Conservation (phyloP, 306 rosid genomes). For the Clitoria ternatea region DNA sequence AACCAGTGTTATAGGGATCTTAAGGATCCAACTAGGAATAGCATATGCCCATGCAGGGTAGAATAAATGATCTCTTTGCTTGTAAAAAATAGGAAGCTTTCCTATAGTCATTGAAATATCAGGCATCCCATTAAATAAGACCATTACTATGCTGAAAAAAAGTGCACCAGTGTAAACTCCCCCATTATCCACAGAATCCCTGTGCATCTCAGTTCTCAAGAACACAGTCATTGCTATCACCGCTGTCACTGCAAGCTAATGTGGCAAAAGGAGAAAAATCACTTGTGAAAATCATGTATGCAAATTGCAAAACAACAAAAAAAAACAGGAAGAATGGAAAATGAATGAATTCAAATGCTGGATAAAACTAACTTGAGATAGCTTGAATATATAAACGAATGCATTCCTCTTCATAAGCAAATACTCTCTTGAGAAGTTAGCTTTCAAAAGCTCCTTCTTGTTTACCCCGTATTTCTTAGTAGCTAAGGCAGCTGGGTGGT, state of each 20-base stretch:
- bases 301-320: not conserved
- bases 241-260: constrained; percentile 35
- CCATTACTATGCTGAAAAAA: constrained; percentile 22
- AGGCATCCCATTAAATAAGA: constrained; percentile 43
- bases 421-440: constrained; percentile 43
- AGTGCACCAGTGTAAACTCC: constrained; percentile 39
- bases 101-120: constrained; percentile 59
- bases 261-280: not conserved
- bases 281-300: not conserved
- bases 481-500: constrained; percentile 44
- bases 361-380: constrained; percentile 26
- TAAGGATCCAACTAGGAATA: constrained; percentile 61
- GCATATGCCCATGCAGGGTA: constrained; percentile 69
- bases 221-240: constrained; percentile 30
- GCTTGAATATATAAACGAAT: constrained; percentile 39
- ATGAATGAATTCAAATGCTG: not conserved
- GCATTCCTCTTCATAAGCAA: constrained; percentile 46
- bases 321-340: not conserved
- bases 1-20: constrained; percentile 43
- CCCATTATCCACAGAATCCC: constrained; percentile 24
- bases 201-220: constrained; percentile 41
- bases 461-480: constrained; percentile 31
- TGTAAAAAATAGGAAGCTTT: constrained; percentile 66
- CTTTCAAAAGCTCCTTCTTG: constrained; percentile 38
- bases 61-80: constrained; percentile 60